phyloP scores from a whole-genome alignment of 495 filamentous ascomycete genomes.

The Schizothecium vesticola region DNA sequence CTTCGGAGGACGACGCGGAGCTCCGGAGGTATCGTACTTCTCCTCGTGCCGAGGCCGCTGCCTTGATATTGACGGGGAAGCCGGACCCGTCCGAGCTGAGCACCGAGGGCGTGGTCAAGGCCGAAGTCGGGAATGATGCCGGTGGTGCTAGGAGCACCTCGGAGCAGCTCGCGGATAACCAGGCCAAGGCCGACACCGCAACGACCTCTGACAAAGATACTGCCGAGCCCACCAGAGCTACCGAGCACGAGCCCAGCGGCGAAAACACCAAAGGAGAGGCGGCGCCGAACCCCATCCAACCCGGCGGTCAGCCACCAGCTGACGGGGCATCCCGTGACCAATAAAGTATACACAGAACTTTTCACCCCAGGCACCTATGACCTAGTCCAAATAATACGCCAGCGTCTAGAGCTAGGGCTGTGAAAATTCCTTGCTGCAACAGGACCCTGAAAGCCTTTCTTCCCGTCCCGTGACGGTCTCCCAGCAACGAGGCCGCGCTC shows the following conservation, averaged over 20 bases:
- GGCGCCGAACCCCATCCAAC: background rate
- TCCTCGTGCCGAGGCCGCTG: constrained; percentile 17
- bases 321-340: background rate
- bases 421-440: background rate
- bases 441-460: too few species aligned
- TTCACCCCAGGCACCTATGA: background rate
- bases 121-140: too few species aligned
- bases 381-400: background rate
- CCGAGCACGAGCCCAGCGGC: background rate
- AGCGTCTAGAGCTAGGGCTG: background rate
- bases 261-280: background rate
- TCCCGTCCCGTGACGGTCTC: background rate
- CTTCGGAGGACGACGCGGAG: constrained; percentile 2
- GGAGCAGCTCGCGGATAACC: too few species aligned
- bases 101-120: background rate
- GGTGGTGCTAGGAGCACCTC: too few species aligned
- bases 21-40: constrained; percentile 2
- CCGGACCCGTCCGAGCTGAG: background rate
- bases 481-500: background rate
- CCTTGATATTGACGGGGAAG: constrained; percentile 6
- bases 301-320: background rate
- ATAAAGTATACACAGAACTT: background rate
- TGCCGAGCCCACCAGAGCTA: background rate
- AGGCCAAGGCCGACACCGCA: background rate
- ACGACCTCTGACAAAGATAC: too few species aligned